These are phyloP conservation scores for Colletotrichum sp. DNA, from an alignment of 2,329 filamentous ascomycete species.

Conservation along the genomic window DNA sequence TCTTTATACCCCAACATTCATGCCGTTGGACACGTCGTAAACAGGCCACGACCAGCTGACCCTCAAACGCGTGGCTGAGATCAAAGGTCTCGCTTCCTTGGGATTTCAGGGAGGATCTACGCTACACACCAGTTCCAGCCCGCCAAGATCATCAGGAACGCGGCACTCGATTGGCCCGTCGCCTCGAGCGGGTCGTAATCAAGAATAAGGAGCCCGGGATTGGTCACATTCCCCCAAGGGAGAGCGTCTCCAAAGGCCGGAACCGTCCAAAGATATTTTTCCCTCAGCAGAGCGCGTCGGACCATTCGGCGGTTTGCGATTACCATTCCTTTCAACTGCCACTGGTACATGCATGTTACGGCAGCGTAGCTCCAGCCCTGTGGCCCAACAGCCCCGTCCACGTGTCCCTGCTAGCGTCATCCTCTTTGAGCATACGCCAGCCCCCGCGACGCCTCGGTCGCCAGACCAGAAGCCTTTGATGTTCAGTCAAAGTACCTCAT, in stretches of 20 bases:
- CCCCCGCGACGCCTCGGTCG: neutral
- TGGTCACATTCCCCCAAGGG: neutral
- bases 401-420: neutral
- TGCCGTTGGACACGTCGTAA: neutral
- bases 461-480: neutral
- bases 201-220: neutral
- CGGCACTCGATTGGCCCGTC: neutral
- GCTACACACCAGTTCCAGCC: neutral
- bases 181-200: neutral
- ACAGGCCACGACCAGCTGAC: neutral
- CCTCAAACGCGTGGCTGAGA: neutral
- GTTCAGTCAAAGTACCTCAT: conserved; percentile 15
- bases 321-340: neutral
- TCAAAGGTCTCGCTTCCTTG: neutral
- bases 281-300: neutral
- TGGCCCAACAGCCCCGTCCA: neutral
- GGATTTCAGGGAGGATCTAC: neutral
- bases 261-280: neutral
- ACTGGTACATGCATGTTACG: neutral
- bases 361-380: neutral
- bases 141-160: neutral
- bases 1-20: neutral
- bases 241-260: neutral
- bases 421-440: neutral
- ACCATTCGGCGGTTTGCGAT: neutral